Percentiles rank a stretch among this genome's conserved stretches.
phyloP scores from a whole-genome alignment of 2,329 filamentous ascomycete species.

The Orbilia oligospora region DNA sequence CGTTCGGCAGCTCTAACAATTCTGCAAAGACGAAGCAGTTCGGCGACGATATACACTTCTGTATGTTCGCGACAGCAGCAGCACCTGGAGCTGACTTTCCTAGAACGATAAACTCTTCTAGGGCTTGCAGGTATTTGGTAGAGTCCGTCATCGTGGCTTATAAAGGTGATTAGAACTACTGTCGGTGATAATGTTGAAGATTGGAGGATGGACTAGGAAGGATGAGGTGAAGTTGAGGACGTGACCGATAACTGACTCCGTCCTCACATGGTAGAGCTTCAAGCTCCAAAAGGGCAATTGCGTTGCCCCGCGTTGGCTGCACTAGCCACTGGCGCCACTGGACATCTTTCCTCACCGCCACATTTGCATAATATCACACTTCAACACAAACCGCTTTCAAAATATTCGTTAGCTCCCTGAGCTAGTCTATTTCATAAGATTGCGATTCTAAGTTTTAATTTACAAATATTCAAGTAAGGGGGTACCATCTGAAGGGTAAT shows the following conservation, averaged over 20 bases:
- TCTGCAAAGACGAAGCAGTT: conserved; percentile 95
- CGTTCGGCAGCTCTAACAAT: conserved; percentile 83
- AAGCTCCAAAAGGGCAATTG: conserved; percentile 49
- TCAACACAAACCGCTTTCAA: neutral
- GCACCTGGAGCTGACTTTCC: conserved; percentile 87
- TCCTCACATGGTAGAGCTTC: conserved; percentile 15
- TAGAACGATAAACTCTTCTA: conserved; percentile 89
- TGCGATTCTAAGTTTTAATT: no score
- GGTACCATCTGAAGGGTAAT: no score
- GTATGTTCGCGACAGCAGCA: conserved; percentile 86
- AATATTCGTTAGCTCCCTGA: no score
- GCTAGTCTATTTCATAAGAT: no score
- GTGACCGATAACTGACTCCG: conserved; percentile 42
- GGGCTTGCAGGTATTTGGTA: conserved; percentile 73
- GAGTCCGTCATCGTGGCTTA: conserved; percentile 65
- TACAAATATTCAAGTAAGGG: no score
- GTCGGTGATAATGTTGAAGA: neutral
- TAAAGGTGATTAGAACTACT: neutral
- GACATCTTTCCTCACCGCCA: neutral
- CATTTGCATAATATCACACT: neutral
- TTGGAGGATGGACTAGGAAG: neutral
- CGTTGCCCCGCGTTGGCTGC: conserved; percentile 45
- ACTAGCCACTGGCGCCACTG: conserved; percentile 2
- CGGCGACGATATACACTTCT: conserved; percentile 87
- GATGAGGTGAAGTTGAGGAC: conserved; percentile 33